phyloP scores from a whole-genome alignment of 768 basidiomycete species.

The Phlebiopsis gigantea region DNA sequence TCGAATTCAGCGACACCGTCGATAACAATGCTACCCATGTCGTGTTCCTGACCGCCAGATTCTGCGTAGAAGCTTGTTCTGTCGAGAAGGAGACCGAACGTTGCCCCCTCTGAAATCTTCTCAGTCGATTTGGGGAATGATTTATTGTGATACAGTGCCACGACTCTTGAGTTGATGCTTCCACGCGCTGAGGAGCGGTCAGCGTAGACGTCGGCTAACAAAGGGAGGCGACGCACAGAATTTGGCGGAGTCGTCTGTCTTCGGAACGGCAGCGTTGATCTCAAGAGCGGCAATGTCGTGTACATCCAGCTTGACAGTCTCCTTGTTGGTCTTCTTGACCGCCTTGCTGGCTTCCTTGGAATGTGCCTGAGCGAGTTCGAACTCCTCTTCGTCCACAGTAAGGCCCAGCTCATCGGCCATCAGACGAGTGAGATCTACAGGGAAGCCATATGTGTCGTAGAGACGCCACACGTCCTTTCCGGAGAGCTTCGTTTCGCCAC shows the following conservation, averaged over 20 bases:
- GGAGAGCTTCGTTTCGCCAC: conserved; percentile 59
- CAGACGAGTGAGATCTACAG: conserved; percentile 89
- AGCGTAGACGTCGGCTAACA: background rate
- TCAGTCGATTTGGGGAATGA: conserved; percentile 65
- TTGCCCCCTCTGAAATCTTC: conserved; percentile 54
- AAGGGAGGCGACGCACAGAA: conserved; percentile 57
- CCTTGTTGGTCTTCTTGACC: conserved; percentile 60
- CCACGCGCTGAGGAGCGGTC: conserved; percentile 57
- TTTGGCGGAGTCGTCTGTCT: conserved; percentile 91
- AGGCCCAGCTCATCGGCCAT: conserved; percentile 96
- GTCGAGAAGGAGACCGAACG: conserved; percentile 87
- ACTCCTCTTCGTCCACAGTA: conserved; percentile 79
- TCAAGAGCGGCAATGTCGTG: conserved; percentile 90
- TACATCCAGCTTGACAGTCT: conserved; percentile 88
- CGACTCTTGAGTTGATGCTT: conserved; percentile 69
- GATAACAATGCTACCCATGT: conserved; percentile 92
- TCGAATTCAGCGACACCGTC: conserved; percentile 91
- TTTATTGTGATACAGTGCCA: conserved; percentile 81
- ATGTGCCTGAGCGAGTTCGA: conserved; percentile 80
- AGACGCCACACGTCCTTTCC: conserved; percentile 96
- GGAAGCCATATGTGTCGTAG: conserved; percentile 98
- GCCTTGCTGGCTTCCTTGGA: conserved; percentile 93
- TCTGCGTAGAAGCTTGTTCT: conserved; percentile 96
- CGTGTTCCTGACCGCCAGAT: conserved; percentile 94
- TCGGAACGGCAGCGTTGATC: conserved; percentile 67